Base-by-base conservation (phyloP, 306 rosid genomes). In the Lathyrus sativus region DNA sequence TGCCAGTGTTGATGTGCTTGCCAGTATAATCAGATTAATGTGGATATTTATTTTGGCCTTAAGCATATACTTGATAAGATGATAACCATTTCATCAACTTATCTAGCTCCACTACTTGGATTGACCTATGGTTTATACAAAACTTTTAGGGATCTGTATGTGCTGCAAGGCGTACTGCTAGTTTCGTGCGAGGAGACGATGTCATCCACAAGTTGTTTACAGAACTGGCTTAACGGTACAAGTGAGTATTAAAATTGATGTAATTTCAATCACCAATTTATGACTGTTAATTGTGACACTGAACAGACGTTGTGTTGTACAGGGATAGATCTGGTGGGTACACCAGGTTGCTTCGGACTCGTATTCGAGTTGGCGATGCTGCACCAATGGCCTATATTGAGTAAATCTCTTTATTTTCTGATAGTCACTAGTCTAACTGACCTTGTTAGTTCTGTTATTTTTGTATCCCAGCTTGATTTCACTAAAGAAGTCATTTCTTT, bases 301-400 rank as follows among this genome's bases (percentile, higher is more conserved):
- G 43, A 71, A 43, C 51, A 9, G 42, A 62, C 66, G 11, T 77
- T 70, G 19, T 78, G 55, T 57, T 66, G 29, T 76, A 26, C 86
- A 91, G 98, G 83, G 89, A 93, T 78, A 84, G 99, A 78, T 82
- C 79, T 29, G 99, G 99, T 57, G 97, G 99, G 61, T 90, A 93
- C 79, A 93, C 99, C 35, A 86, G 99, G 72, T 2, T 90, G 81
- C 97, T 93, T 67, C 86, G 97, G 46, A 90, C 96, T 50, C 96
- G 99, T 12, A 90, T 90, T 67, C 82, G 97, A 68, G 95, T 88
- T 61, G 97, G 99, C 48, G 99, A 93, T 79, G 97, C 96, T 64
- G 97, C 99, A 50, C 96, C 97, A 12, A 88, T 90, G 97, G 97
- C 96, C 13, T 90, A 90, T 77, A 88, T 93, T 7, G 98, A 93